Base-by-base conservation (phyloP, 176 grass and related monocot species). In the Panicum miliaceum region DNA sequence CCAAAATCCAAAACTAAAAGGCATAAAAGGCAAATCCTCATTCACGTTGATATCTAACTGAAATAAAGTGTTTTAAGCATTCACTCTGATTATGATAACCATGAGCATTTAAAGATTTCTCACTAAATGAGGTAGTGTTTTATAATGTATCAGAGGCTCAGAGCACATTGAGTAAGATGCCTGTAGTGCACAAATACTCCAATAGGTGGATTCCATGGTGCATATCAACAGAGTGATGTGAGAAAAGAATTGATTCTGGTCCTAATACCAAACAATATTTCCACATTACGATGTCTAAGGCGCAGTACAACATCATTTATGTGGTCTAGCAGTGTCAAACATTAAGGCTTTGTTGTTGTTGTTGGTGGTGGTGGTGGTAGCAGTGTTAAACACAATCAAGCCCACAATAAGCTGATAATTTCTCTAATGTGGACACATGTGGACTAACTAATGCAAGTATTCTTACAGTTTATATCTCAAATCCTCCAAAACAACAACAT, bases 61-160 rank as follows among this genome's bases (percentile, higher is more conserved):
- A 52, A 81, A 81, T 75, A 6, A 75, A 76, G 48, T 81, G 59
- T 19, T 65, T 32, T 43, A 42, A 73, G 19, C 7, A 81, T 16
- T 65, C 34, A 80, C 40, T 57, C 81, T 57, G 13, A 19, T 58
- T 59, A 37, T 47, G 70, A 47, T 14, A 45, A 68, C 26, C 57
- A 80, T 43, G 34, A 8, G 68, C 43, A 7, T 56, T 45, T 68
- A 48, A 71, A 13, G 23, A 50, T 64, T 23, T 48, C 14, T 48
- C 40, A 63, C n/a, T 46, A 22, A 38, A 72, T 59, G 16, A 29
- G 3, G 19, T 36, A 71, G 5, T 75, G 5, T 75, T 15, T 36
- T 71, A 59, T 26, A 77, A 50, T 78, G 53, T 20, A 64, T 19
- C 13, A 84, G 25, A 61, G 60, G 60, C 60, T 63, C 22, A 43